Evolutionary conservation across 1,284 basidiomycete species (phyloP), one percentile per base, ranked within the genome.

Genomic region (Sporisorium sorghi): DNA sequence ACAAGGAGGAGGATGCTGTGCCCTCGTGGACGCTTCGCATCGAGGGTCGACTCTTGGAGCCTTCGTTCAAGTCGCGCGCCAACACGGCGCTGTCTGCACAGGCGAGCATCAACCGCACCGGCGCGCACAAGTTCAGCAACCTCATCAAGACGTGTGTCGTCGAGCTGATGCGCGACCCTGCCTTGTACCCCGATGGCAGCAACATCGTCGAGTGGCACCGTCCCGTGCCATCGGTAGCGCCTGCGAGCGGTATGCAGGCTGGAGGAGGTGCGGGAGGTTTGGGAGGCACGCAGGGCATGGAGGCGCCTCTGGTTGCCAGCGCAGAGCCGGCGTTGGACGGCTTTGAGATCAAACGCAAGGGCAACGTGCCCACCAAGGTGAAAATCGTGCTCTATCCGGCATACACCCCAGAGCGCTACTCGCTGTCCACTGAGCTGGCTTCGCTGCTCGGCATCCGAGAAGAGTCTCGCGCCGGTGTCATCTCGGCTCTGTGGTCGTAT

Each of bases 401-500:
- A 51, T 93, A 97, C 79, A 90, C 89, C 53, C 94, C 94, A 0
- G 92, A 95, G 67, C 91, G 93, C 63, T 96, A 90, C 86, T 92
- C 91, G 81, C 88, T 97, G 15, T 86, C 90, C 5, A 89, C 91
- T 0, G 92, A 94, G 43, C 88, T 99, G 87, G 90, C 88, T 0
- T 88, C 87, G 44, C 85, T 96, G 30, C 87, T 98, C 40, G 91
- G 90, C 23, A 88, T 96, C 78, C 91, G 91, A 71, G 93, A 97
- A 83, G 94, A 93, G 39, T 94, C 92, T 39, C 89, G 93, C 24
- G 87, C 91, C 12, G 93, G 91, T 12, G 89, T 93, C 19, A 89
- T 97, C 40, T 90, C 92, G 62, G 89, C 92, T 0, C 85, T 98
- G 11, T 98, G 95, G 95, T 92, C 91, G 78, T 94, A 97, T 78